Evolutionary conservation across 495 filamentous ascomycete genomes (phyloP).

Genomic region (Penicillium coprophilum): DNA sequence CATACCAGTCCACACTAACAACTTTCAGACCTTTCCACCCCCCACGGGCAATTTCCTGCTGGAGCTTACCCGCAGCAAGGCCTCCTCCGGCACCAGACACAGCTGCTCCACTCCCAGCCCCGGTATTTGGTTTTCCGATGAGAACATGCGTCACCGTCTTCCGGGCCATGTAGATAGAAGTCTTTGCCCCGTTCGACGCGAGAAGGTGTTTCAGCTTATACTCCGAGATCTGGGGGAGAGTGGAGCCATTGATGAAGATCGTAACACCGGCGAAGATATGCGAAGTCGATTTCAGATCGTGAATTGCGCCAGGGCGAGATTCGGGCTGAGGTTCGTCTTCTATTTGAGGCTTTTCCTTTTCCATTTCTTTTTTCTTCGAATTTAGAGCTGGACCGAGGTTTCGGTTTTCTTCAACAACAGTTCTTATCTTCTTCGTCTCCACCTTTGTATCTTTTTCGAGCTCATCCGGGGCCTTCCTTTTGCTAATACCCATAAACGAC

Average conservation of each 20-base stretch:
- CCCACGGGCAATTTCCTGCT: slow-evolving; percentile 72
- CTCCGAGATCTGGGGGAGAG: slow-evolving; percentile 76
- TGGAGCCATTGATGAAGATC: slow-evolving; percentile 89
- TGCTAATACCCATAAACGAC: slow-evolving; percentile 35
- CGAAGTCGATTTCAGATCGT: slow-evolving; percentile 4
- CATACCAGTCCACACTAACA: slow-evolving; percentile 80
- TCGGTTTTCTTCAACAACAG: background rate
- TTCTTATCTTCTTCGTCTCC: background rate
- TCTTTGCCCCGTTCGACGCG: slow-evolving; percentile 65
- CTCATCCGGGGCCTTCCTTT: slow-evolving; percentile 25
- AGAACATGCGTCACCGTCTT: slow-evolving; percentile 85
- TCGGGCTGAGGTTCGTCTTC: background rate
- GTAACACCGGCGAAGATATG: slow-evolving; percentile 63
- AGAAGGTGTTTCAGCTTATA: slow-evolving; percentile 81
- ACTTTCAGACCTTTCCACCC: slow-evolving; percentile 65
- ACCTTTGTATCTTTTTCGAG: slow-evolving; percentile 18
- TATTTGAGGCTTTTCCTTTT: background rate
- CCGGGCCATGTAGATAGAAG: slow-evolving; percentile 67
- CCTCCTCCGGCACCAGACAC: slow-evolving; percentile 69
- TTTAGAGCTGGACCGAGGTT: background rate
- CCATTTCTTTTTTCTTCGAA: background rate
- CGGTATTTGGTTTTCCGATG: slow-evolving; percentile 59
- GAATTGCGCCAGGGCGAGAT: background rate
- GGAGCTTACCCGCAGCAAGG: slow-evolving; percentile 74
- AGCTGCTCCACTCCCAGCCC: slow-evolving; percentile 16